Evolutionary conservation across 805 yeast species (phyloP), one percentile per base, ranked within the genome.

Genomic region (Teunomyces aglyptinius): DNA sequence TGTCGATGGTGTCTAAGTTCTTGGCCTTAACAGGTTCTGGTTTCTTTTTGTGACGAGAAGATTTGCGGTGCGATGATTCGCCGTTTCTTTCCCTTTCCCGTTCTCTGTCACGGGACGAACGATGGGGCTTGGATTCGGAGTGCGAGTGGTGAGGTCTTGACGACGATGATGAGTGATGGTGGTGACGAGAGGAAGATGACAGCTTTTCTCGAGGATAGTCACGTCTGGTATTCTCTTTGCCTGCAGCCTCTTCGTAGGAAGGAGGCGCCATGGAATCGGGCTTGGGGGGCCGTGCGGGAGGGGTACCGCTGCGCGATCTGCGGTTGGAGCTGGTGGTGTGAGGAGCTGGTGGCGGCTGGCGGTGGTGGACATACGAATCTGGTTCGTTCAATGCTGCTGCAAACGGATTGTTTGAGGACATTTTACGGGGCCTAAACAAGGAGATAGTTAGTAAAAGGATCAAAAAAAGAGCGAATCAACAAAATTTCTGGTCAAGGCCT

Each of bases 1-100:
- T 88, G 70, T 94, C 99, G 56, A 94, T 94, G 3, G 95, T 89
- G 60, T 92, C 99, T 46, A 91, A 83, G 55, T 90, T 87, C 56
- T 83, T 82, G 11, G 90, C 78, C 54, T 80, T 74, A 58, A 70
- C 70, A 3, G 73, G 64, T 60, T 70, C 73, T 48, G 75, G 65
- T 52, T 68, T 57, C 61, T 75, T 62, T 59, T 74, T 68, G 29
- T 68, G 62, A n/a, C 73, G 69, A 24, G 57, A 48, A 16, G 53
- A 48, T 31, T 38, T 35, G 46, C 49, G 58, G 45, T 51, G 38
- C 12, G 46, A 38, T 7, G 49, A 39, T 6, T 54, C 13, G 27
- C 53, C 48, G 12, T 48, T 34, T n/a, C 46, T 43, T 18, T 48
- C 43, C 12, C 13, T 20, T 11, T 22, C 39, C 7, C 27, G 13